Percentiles rank a stretch among this genome's conserved stretches.
Conservation (phyloP, 495 filamentous ascomycete genomes). For the Talaromyces wortmannii region DNA sequence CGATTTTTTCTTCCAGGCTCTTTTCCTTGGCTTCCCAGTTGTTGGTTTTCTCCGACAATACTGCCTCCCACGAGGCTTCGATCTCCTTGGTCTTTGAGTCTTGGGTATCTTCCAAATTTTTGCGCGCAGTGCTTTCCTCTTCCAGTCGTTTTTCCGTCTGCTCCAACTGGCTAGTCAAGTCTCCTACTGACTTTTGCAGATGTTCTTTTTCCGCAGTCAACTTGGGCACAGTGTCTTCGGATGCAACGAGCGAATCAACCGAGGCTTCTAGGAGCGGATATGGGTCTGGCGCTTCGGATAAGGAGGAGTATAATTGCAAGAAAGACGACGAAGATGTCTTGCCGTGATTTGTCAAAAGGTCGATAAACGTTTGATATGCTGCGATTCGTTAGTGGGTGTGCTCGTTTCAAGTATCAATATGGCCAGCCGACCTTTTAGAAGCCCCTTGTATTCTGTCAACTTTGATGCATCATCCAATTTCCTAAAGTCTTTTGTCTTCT, state of each 20-base stretch:
- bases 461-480: constrained; percentile 92
- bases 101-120: constrained; percentile 67
- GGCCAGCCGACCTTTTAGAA: constrained; percentile 65
- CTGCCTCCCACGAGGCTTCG: constrained; percentile 83
- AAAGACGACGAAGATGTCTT: constrained; percentile 90
- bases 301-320: constrained; percentile 80
- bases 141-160: constrained; percentile 71
- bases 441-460: constrained; percentile 75
- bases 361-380: constrained; percentile 97
- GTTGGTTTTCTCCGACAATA: constrained; percentile 89
- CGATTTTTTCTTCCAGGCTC: constrained; percentile 83
- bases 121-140: constrained; percentile 62
- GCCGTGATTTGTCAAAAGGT: constrained; percentile 87
- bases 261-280: constrained; percentile 96
- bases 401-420: background rate
- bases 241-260: constrained; percentile 83
- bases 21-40: constrained; percentile 97
- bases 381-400: constrained; percentile 10
- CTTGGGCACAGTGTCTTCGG: constrained; percentile 85
- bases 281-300: constrained; percentile 94
- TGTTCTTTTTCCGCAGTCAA: constrained; percentile 81
- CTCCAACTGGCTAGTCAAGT: constrained; percentile 88
- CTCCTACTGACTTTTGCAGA: constrained; percentile 68
- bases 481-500: constrained; percentile 97
- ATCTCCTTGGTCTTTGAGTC: constrained; percentile 78